phyloP scores from a whole-genome alignment of 345 rosid species.

The Citrus trifoliata region DNA sequence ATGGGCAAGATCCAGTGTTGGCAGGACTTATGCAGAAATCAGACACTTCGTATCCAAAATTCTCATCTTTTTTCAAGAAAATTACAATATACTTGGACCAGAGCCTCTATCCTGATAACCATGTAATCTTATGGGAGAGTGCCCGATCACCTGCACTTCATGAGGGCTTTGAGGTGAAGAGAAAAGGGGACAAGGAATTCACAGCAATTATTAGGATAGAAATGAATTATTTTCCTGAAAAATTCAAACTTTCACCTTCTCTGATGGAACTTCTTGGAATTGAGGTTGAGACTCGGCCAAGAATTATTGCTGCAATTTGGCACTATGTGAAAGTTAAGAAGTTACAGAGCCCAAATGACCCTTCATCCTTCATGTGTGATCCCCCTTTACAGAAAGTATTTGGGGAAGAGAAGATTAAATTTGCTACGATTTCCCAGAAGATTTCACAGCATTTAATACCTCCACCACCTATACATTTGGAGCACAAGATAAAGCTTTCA shows the following conservation, averaged over 20 bases:
- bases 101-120: slow-evolving; percentile 52
- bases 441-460: slow-evolving; percentile 45
- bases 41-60: slow-evolving; percentile 33
- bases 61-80: slow-evolving; percentile 55
- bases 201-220: slow-evolving; percentile 51
- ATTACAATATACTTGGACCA: slow-evolving; percentile 57
- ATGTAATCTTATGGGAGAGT: slow-evolving; percentile 58
- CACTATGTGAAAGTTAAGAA: slow-evolving; percentile 51
- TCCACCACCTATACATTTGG: slow-evolving; percentile 54
- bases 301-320: slow-evolving; percentile 56
- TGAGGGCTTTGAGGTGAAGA: slow-evolving; percentile 65
- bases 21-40: slow-evolving; percentile 34
- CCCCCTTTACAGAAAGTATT: slow-evolving; percentile 50
- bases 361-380: slow-evolving; percentile 47
- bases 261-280: slow-evolving; percentile 50
- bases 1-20: slow-evolving; percentile 52
- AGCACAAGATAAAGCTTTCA: slow-evolving; percentile 55
- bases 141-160: slow-evolving; percentile 47
- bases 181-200: slow-evolving; percentile 61
- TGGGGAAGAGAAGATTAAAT: slow-evolving; percentile 55
- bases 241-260: slow-evolving; percentile 49
- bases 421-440: slow-evolving; percentile 44
- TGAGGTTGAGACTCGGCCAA: slow-evolving; percentile 48
- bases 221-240: slow-evolving; percentile 54
- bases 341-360: slow-evolving; percentile 47